Evolutionary conservation across 116 monocot species (phyloP).

Genomic region (Dioscorea cayenensis): DNA sequence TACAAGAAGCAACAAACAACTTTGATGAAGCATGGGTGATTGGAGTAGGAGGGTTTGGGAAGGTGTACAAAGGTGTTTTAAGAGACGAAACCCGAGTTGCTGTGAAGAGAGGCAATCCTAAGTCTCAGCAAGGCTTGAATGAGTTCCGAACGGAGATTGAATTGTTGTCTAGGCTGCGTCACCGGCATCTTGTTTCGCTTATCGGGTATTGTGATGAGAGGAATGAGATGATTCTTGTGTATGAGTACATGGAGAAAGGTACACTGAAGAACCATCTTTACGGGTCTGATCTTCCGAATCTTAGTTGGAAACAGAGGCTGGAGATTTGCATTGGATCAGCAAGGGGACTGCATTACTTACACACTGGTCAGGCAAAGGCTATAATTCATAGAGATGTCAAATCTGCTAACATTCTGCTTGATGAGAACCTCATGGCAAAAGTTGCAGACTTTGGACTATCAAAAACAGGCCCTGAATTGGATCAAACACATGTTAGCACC

Average conservation of each 20-base stretch:
- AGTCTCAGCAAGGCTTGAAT: constrained; percentile 6
- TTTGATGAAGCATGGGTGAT: constrained; percentile 11
- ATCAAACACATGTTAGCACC: constrained; percentile 14
- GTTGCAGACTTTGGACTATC: constrained; percentile 15
- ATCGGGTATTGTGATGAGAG: constrained; percentile 14
- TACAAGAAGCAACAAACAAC: constrained; percentile 11
- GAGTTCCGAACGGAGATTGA: constrained; percentile 16
- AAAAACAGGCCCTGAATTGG: neutral
- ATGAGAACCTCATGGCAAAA: constrained; percentile 8
- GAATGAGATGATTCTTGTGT: constrained; percentile 15
- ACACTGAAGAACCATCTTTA: constrained; percentile 10
- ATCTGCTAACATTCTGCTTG: constrained; percentile 10
- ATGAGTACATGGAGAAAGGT: constrained; percentile 16
- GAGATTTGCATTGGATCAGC: constrained; percentile 14
- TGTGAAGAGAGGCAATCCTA: constrained; percentile 11
- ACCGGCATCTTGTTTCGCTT: constrained; percentile 14
- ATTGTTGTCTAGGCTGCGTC: constrained; percentile 8
- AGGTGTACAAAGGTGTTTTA: constrained; percentile 15
- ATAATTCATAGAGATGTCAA: constrained; percentile 18
- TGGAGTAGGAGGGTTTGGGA: constrained; percentile 14
- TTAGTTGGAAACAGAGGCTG: constrained; percentile 13
- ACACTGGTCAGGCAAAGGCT: constrained; percentile 3
- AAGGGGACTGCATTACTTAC: constrained; percentile 8
- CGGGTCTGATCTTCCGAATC: neutral
- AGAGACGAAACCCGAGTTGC: constrained; percentile 2